A percentile compares a stretch with the other conserved stretches of the same genome.
phyloP scores from a whole-genome alignment of 768 basidiomycete species.

The Xerocomellus amylosporus region DNA sequence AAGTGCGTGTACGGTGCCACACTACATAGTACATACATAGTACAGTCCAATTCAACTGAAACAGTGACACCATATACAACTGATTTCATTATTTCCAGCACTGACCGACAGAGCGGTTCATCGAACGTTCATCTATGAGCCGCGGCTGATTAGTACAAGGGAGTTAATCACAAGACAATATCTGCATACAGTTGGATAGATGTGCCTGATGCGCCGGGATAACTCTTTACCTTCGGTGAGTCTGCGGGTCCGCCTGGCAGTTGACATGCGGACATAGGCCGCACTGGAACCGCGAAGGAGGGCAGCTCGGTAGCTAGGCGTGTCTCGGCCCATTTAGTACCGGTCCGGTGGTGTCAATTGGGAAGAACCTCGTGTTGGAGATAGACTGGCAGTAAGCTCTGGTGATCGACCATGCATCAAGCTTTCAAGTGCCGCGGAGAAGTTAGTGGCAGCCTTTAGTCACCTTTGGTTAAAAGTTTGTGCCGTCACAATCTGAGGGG shows the following conservation, averaged over 20 bases:
- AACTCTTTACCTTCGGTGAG: not conserved
- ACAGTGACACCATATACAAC: not conserved
- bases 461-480: too few relatives aligned
- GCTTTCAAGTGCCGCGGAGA: slow-evolving; percentile 9
- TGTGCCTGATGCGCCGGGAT: not conserved
- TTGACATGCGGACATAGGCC: not conserved
- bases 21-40: too few relatives aligned
- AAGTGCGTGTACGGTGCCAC: too few relatives aligned
- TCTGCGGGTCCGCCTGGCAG: not conserved
- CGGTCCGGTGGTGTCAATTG: not conserved
- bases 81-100: not conserved
- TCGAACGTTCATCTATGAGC: not conserved
- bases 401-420: not conserved
- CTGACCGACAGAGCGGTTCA: not conserved
- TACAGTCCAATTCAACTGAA: too few relatives aligned
- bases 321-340: not conserved
- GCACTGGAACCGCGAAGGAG: not conserved
- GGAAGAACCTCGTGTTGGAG: not conserved
- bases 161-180: not conserved
- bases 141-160: not conserved
- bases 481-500: too few relatives aligned
- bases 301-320: not conserved
- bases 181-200: not conserved
- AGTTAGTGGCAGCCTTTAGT: not conserved
- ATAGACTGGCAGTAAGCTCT: not conserved